Percentiles rank a stretch among this genome's conserved stretches.
Evolutionary conservation across 1,284 basidiomycete genomes (phyloP).

Genomic region (Thelephora terrestris): DNA sequence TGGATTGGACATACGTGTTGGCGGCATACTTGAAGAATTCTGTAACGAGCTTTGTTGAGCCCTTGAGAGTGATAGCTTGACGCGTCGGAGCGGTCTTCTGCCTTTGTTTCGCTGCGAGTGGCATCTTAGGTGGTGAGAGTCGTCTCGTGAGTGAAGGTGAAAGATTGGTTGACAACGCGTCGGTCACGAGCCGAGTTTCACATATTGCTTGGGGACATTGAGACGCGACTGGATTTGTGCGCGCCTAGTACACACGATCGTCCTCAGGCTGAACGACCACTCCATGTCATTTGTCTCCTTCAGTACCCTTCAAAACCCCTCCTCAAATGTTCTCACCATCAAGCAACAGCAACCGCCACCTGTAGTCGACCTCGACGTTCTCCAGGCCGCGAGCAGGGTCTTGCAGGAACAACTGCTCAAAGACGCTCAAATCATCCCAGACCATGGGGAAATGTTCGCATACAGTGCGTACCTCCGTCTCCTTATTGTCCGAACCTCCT

Average conservation of each 20-base stretch:
- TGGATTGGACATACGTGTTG: conserved; percentile 63
- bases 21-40: conserved; percentile 99
- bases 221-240: too few relatives aligned
- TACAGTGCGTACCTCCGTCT: conserved; percentile 32
- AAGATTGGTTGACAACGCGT: conserved; percentile 4
- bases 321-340: not conserved
- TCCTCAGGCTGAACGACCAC: not conserved
- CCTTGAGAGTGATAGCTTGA: conserved; percentile 88
- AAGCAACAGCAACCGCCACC: conserved; percentile 21
- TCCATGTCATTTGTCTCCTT: not conserved
- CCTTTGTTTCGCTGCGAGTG: not conserved
- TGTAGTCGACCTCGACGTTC: conserved; percentile 46
- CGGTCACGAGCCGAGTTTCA: not conserved
- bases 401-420: conserved; percentile 58
- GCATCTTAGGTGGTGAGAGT: conserved; percentile 1
- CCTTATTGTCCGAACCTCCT: not conserved
- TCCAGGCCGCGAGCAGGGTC: conserved; percentile 55
- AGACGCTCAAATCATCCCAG: conserved; percentile 63
- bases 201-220: not conserved
- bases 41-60: conserved; percentile 90
- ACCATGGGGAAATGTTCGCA: conserved; percentile 54
- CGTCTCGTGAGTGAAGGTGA: not conserved
- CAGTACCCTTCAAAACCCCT: not conserved
- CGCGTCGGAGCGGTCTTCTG: conserved; percentile 53
- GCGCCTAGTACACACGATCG: not conserved